Conservation (phyloP, 2,329 filamentous ascomycete species). For the Cladorrhinum sp. region DNA sequence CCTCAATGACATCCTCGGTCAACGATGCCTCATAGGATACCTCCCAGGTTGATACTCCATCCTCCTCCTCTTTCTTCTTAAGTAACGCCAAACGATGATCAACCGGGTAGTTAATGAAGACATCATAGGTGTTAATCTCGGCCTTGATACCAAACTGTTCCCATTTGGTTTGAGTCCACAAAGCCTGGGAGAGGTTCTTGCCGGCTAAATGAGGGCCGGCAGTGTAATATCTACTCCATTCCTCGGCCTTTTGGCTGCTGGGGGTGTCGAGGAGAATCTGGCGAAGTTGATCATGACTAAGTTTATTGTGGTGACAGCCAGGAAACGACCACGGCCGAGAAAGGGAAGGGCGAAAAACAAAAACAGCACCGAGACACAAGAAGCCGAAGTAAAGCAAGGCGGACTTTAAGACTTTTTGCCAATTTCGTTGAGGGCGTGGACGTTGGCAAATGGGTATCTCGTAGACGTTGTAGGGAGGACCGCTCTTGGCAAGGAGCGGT, state of each 20-base stretch:
- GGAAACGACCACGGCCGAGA: not conserved
- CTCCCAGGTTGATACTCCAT: conserved; percentile 44
- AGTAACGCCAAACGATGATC: conserved; percentile 68
- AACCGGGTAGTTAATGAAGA: conserved; percentile 74
- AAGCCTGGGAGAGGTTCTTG: conserved; percentile 71
- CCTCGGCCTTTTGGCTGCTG: conserved; percentile 53
- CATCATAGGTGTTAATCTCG: conserved; percentile 67
- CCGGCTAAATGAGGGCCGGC: conserved; percentile 73
- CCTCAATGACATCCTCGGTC: conserved; percentile 77
- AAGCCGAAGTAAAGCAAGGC: not conserved
- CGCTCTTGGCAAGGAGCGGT: not conserved
- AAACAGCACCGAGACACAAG: not conserved
- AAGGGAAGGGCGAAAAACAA: not conserved
- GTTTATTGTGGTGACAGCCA: conserved; percentile 25
- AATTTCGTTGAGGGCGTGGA: not conserved
- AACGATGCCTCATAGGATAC: conserved; percentile 76
- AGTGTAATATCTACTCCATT: conserved; percentile 79
- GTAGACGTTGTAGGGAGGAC: too few species aligned
- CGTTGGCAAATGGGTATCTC: not conserved
- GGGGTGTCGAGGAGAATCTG: conserved; percentile 58
- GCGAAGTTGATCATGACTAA: conserved; percentile 52
- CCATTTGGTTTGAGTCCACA: conserved; percentile 75
- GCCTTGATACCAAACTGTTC: conserved; percentile 66
- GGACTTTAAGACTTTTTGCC: not conserved
- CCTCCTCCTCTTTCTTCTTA: conserved; percentile 42